phyloP scores from a whole-genome alignment of 371 early-diverging fungal genomes.

The Sporodiniella umbellata region DNA sequence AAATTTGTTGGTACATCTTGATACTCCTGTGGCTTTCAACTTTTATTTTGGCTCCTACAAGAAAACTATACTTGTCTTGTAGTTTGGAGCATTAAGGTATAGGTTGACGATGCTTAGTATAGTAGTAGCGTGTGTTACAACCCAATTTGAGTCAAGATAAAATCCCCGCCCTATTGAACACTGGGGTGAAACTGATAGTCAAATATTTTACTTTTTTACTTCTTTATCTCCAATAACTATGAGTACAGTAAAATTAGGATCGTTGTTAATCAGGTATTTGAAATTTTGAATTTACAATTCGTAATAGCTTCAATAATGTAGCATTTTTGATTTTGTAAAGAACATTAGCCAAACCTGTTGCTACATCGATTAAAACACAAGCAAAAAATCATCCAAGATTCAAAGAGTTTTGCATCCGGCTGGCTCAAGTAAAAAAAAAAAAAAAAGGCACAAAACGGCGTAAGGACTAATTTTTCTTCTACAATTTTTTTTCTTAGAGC shows the following conservation, averaged over 20 bases:
- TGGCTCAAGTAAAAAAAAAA: slow-evolving; percentile 64
- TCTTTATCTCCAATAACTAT: slow-evolving; percentile 28
- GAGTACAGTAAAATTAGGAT: slow-evolving; percentile 64
- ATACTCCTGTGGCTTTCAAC: too few species aligned
- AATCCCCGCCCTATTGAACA: too few species aligned
- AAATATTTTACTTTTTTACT: too few species aligned
- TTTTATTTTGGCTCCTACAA: too few species aligned
- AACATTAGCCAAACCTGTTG: slow-evolving; percentile 83
- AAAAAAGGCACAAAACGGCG: background rate
- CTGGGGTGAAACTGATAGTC: too few species aligned
- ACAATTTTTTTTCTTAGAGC: slow-evolving; percentile 24
- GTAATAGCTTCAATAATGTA: background rate
- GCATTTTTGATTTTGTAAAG: slow-evolving; percentile 10
- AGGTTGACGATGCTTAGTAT: too few species aligned
- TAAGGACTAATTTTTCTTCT: background rate
- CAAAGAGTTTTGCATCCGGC: slow-evolving; percentile 75
- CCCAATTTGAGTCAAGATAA: too few species aligned
- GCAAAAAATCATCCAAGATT: slow-evolving; percentile 67
- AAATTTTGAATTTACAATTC: background rate
- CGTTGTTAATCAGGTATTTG: slow-evolving; percentile 52
- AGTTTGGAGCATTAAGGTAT: too few species aligned
- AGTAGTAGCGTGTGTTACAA: too few species aligned
- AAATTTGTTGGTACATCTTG: too few species aligned
- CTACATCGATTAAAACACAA: slow-evolving; percentile 77
- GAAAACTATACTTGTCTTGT: too few species aligned